A percentile compares a stretch with the other conserved stretches of the same genome.
These are phyloP conservation scores for Aquilaria yunnanensis DNA, from an alignment of 345 rosid species.

Conservation along the genomic window DNA sequence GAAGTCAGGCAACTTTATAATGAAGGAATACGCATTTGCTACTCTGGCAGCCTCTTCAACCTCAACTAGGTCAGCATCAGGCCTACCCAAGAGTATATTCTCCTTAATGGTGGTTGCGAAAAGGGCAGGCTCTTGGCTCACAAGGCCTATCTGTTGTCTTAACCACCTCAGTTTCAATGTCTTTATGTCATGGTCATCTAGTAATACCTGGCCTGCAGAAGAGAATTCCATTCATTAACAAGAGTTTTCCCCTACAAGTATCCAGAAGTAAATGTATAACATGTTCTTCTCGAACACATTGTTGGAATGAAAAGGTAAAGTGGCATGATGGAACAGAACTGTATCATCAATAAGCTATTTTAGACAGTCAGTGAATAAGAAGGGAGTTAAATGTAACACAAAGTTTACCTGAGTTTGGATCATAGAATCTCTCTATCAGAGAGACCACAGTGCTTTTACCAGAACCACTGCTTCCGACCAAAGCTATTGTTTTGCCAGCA, in stretches of 20 bases:
- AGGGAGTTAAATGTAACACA: not conserved
- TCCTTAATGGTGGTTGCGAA: conserved; percentile 95
- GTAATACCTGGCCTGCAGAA: conserved; percentile 70
- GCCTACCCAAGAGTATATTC: conserved; percentile 87
- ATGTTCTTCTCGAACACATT: conserved; percentile 7
- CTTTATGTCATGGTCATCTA: conserved; percentile 87
- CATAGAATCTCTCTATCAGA: conserved; percentile 91
- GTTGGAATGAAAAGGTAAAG: conserved; percentile 12
- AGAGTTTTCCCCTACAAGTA: conserved; percentile 5
- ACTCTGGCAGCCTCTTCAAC: conserved; percentile 96
- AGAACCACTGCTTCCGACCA: conserved; percentile 98
- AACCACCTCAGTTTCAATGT: conserved; percentile 78
- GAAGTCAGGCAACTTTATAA: conserved; percentile 86
- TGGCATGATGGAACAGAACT: not conserved
- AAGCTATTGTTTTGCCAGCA: conserved; percentile 91
- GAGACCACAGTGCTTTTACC: conserved; percentile 98
- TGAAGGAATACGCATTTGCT: conserved; percentile 94
- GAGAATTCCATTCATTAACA: conserved; percentile 3
- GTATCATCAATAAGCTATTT: not conserved
- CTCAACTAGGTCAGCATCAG: conserved; percentile 71
- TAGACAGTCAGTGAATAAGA: not conserved
- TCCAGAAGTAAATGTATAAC: not conserved
- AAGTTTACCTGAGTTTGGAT: conserved; percentile 72
- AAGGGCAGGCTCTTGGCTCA: conserved; percentile 97
- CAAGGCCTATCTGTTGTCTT: conserved; percentile 95